Evolutionary conservation across 768 basidiomycete species (phyloP).

Genomic region (Crepidotus variabilis): DNA sequence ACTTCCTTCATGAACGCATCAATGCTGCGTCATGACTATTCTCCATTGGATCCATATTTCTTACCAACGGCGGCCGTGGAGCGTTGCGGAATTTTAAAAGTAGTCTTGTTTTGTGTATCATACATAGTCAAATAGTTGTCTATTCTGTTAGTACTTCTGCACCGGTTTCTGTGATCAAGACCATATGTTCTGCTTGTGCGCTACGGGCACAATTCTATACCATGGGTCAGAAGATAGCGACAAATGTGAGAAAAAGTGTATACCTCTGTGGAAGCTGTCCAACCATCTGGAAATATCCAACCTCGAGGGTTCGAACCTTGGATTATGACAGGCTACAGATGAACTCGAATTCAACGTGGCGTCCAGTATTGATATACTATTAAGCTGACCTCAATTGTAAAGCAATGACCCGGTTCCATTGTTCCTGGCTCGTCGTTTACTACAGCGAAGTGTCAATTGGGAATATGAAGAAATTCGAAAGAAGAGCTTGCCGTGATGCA

Average conservation of each 20-base stretch:
- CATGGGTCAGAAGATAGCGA: too few relatives aligned
- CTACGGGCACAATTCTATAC: conserved; percentile 72
- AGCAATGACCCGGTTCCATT: conserved; percentile 86
- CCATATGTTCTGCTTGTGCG: conserved; percentile 87
- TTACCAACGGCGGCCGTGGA: too few relatives aligned
- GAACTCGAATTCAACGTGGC: neutral
- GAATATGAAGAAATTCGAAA: neutral
- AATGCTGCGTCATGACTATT: conserved; percentile 30
- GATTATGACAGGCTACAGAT: conserved; percentile 65
- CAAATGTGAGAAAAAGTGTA: conserved; percentile 12
- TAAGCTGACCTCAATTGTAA: conserved; percentile 80
- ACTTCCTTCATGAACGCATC: conserved; percentile 65
- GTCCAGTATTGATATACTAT: neutral
- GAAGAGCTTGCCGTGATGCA: conserved; percentile 59
- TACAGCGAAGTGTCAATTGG: conserved; percentile 22
- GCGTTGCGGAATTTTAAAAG: neutral
- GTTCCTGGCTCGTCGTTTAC: conserved; percentile 79
- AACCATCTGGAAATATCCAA: conserved; percentile 87
- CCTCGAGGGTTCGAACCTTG: conserved; percentile 66
- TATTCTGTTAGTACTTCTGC: conserved; percentile 70
- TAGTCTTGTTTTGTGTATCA: neutral
- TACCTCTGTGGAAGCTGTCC: conserved; percentile 90
- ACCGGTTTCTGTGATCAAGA: conserved; percentile 76
- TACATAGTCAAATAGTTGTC: neutral
- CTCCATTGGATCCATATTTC: too few relatives aligned